Evolutionary conservation across 768 basidiomycete genomes (phyloP).

Genomic region (Cubamyces lactineus): DNA sequence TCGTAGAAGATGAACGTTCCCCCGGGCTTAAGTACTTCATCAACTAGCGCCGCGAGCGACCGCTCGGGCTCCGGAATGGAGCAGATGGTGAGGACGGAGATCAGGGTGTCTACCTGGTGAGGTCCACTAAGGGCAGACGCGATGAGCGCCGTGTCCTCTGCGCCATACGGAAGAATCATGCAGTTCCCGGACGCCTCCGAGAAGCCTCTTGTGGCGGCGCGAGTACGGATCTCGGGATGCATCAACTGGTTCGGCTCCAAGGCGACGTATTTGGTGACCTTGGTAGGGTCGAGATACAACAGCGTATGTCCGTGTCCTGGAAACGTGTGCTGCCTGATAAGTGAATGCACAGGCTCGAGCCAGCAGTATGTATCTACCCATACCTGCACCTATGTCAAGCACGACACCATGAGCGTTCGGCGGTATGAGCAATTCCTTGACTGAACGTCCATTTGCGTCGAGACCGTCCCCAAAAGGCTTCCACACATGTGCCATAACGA

Average conservation of each 20-base stretch:
- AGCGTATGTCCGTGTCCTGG: conserved; percentile 66
- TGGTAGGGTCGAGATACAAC: conserved; percentile 57
- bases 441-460: conserved; percentile 45
- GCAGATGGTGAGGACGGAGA: conserved; percentile 70
- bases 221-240: conserved; percentile 57
- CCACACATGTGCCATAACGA: conserved; percentile 68
- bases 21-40: conserved; percentile 61
- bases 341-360: neutral
- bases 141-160: conserved; percentile 58
- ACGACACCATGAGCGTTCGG: conserved; percentile 61
- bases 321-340: neutral
- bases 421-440: conserved; percentile 54
- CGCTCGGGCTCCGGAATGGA: conserved; percentile 59
- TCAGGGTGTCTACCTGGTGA: conserved; percentile 57
- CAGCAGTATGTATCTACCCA: neutral
- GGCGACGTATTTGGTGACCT: conserved; percentile 68
- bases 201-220: conserved; percentile 56
- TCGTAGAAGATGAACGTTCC: conserved; percentile 71
- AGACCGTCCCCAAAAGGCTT: conserved; percentile 46
- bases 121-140: conserved; percentile 42
- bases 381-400: conserved; percentile 72
- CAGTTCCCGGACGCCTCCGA: conserved; percentile 56
- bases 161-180: conserved; percentile 64
- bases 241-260: conserved; percentile 71
- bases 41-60: conserved; percentile 50